phyloP scores from a whole-genome alignment of 2,329 filamentous ascomycete species.

The Penicillium paneum region DNA sequence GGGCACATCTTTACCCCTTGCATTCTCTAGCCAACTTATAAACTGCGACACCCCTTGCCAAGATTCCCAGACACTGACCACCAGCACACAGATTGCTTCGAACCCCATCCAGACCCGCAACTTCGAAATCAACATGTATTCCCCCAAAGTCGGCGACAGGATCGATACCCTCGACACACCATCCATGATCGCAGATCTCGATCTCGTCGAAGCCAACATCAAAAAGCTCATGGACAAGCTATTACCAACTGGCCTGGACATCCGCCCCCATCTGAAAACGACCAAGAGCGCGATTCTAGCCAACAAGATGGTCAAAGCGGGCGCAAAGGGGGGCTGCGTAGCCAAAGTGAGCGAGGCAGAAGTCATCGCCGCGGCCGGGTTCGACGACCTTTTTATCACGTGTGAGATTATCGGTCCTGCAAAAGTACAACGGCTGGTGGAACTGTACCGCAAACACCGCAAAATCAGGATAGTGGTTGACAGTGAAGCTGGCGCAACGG shows the following conservation, averaged over 20 bases:
- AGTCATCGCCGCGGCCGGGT: constrained; percentile 43
- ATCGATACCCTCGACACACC: constrained; percentile 52
- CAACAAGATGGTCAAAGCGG: constrained; percentile 44
- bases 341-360: constrained; percentile 52
- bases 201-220: constrained; percentile 53
- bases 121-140: constrained; percentile 32
- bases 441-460: constrained; percentile 41
- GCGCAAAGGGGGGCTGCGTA: constrained; percentile 52
- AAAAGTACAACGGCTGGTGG: constrained; percentile 49
- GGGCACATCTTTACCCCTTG: not conserved
- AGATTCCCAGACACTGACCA: not conserved
- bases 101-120: not conserved
- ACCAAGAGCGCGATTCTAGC: constrained; percentile 51
- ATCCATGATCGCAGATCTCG: constrained; percentile 55
- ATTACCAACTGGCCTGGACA: constrained; percentile 45
- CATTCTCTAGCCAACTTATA: not conserved
- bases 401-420: constrained; percentile 49
- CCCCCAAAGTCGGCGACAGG: constrained; percentile 44
- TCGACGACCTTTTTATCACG: constrained; percentile 52
- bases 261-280: constrained; percentile 55
- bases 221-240: constrained; percentile 47
- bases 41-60: not conserved
- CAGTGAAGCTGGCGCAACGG: constrained; percentile 44
- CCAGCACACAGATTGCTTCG: not conserved
- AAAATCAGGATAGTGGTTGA: constrained; percentile 50